Percentiles rank a stretch among this genome's conserved stretches.
Conservation (phyloP, 108 stramenopile genomes). For the Nitzschia palea region DNA sequence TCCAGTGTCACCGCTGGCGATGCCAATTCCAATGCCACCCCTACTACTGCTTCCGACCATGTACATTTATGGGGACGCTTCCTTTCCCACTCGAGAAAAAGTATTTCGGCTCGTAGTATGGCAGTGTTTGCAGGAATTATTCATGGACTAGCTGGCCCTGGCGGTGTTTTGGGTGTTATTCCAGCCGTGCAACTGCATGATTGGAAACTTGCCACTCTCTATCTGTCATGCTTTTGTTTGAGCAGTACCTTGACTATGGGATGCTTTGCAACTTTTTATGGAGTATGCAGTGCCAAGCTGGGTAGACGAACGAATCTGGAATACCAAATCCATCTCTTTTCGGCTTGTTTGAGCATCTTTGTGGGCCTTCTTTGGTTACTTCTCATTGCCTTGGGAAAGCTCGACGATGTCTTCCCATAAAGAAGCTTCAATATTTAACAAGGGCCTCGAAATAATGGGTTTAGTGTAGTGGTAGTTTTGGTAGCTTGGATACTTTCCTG, state of each 20-base stretch:
- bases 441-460: too few species aligned
- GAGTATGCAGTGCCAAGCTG: slow-evolving; percentile 32
- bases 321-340: slow-evolving; percentile 57
- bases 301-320: slow-evolving; percentile 28
- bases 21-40: background rate
- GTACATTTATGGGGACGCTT: too few species aligned
- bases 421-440: too few species aligned
- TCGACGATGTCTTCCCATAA: slow-evolving; percentile 62
- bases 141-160: slow-evolving; percentile 79
- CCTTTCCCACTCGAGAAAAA: background rate
- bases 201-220: slow-evolving; percentile 39
- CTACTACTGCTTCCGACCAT: background rate
- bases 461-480: too few species aligned
- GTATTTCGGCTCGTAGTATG: slow-evolving; percentile 17
- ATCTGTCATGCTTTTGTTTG: slow-evolving; percentile 62
- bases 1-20: background rate
- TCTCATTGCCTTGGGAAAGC: slow-evolving; percentile 51
- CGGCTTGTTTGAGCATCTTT: slow-evolving; percentile 57
- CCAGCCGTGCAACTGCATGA: slow-evolving; percentile 73
- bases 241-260: slow-evolving; percentile 67
- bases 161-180: slow-evolving; percentile 75
- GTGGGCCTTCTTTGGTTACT: slow-evolving; percentile 68
- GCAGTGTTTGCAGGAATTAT: slow-evolving; percentile 55
- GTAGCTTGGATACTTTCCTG: too few species aligned
- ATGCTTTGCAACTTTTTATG: slow-evolving; percentile 58